These are phyloP conservation scores for Echinochloa phyllopogon DNA, from an alignment of 176 grass and related monocot genomes.

Conservation along the genomic window DNA sequence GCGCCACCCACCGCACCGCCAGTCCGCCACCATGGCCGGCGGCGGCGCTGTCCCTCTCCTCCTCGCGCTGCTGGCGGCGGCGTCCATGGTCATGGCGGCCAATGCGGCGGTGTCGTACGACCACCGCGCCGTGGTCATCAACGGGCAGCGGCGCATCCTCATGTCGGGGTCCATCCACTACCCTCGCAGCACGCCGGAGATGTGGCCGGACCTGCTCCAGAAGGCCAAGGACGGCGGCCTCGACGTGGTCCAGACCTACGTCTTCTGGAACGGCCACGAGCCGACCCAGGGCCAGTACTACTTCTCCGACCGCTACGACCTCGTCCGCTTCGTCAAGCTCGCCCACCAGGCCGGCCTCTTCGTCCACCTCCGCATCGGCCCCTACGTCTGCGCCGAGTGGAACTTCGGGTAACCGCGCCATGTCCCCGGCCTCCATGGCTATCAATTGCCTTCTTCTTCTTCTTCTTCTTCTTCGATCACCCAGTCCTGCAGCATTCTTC, in stretches of 20 bases:
- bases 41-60: conserved; percentile 17
- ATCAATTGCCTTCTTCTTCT: not conserved
- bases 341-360: conserved; percentile 79
- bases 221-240: conserved; percentile 96
- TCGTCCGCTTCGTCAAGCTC: conserved; percentile 92
- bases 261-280: conserved; percentile 99
- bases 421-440: too few relatives aligned
- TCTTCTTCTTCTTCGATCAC: too few relatives aligned
- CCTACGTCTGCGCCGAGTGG: conserved; percentile 97
- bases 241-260: conserved; percentile 91
- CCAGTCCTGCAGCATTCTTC: too few relatives aligned
- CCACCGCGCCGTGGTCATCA: conserved; percentile 64
- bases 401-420: conserved; percentile 62
- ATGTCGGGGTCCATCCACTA: conserved; percentile 98
- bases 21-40: conserved; percentile 43
- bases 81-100: conserved; percentile 14
- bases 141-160: conserved; percentile 78
- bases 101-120: conserved; percentile 82
- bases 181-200: conserved; percentile 98
- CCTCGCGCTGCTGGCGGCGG: not conserved
- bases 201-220: conserved; percentile 97
- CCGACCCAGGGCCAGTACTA: conserved; percentile 85
- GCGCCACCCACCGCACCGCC: not conserved
- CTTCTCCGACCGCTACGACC: conserved; percentile 86
- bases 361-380: conserved; percentile 92